Evolutionary conservation across 108 stramenopile species (phyloP).

Genomic region (Schizochytrium sp.): DNA sequence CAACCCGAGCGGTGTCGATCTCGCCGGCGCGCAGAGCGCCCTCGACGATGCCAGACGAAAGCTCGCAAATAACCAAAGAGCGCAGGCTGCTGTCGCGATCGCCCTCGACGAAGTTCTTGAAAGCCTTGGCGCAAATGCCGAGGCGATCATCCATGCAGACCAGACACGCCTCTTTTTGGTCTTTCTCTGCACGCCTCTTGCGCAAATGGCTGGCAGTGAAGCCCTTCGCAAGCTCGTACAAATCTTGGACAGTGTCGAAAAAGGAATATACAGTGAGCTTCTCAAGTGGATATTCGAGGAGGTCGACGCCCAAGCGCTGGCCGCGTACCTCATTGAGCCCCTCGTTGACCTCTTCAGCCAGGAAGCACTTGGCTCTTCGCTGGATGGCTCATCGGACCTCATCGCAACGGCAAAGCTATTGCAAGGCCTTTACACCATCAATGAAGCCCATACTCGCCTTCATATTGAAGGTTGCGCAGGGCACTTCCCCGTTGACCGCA

Average conservation of each 20-base stretch:
- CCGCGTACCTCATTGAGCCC: not conserved
- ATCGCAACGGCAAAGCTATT: not conserved
- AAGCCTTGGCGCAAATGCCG: too few relatives aligned
- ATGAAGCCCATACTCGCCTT: not conserved
- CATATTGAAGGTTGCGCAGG: not conserved
- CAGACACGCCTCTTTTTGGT: not conserved
- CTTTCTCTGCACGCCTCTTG: not conserved
- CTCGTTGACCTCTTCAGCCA: not conserved
- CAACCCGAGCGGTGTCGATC: too few relatives aligned
- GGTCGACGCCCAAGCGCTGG: not conserved
- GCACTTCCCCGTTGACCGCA: not conserved
- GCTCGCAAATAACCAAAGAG: too few relatives aligned
- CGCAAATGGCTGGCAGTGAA: not conserved
- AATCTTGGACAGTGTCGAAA: not conserved
- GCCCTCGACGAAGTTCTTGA: too few relatives aligned
- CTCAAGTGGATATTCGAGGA: not conserved
- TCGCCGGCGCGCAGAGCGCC: too few relatives aligned
- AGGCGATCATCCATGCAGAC: not conserved
- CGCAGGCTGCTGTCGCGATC: too few relatives aligned
- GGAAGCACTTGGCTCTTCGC: not conserved
- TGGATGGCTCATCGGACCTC: not conserved
- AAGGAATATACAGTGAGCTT: not conserved
- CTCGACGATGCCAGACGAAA: too few relatives aligned
- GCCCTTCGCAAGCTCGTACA: not conserved
- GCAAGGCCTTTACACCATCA: not conserved